Base-by-base conservation (phyloP, 495 filamentous ascomycete species). In the Zalerion maritima region DNA sequence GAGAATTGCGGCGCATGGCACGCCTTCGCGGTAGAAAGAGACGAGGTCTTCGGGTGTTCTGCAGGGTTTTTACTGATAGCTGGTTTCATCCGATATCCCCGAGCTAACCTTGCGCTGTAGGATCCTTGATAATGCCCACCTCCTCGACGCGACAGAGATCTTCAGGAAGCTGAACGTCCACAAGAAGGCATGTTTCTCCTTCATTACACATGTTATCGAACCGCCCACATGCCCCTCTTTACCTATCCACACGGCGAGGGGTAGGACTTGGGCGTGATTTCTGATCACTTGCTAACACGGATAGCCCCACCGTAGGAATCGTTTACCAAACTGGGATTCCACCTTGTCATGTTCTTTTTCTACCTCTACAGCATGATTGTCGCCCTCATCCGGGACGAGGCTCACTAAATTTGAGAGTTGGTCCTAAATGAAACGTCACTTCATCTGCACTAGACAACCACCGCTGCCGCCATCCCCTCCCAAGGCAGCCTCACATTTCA, bases 341-440 rank as follows among this genome's bases (percentile, higher is more conserved):
- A 96, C 55, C 74, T 99, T 21, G 52, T 96, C 60, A 91, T 99
- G 80, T 99, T 99, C 71, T 99, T 99, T 71, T 99, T 94, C 73
- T 99, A 99, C 62, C 75, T 99, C 15, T 99, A 96, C 74, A 87
- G 73, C 62, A 99, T 99, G 91, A 99, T 99, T 35, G 89, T 94
- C 30, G 87, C 87, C 35, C 64, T 96, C 31, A 99, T 99, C 67
- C 75, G 78, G 44, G 91, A 99, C 52, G 89, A 97, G 58, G 73
- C 81, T 25, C 66, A 86, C 57, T 94, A 71, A 64, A n/a, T n/a
- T n/a, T n/a, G n/a, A n/a, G n/a, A n/a, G n/a, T n/a, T n/a, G n/a
- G n/a, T n/a, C n/a, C n/a, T n/a, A n/a, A n/a, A n/a, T n/a, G n/a
- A n/a, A n/a, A n/a, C n/a, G n/a, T n/a, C n/a, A n/a, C n/a, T n/a